These are phyloP conservation scores for Lycium ferocissimum DNA, from an alignment of 257 asterid species.

Conservation along the genomic window DNA sequence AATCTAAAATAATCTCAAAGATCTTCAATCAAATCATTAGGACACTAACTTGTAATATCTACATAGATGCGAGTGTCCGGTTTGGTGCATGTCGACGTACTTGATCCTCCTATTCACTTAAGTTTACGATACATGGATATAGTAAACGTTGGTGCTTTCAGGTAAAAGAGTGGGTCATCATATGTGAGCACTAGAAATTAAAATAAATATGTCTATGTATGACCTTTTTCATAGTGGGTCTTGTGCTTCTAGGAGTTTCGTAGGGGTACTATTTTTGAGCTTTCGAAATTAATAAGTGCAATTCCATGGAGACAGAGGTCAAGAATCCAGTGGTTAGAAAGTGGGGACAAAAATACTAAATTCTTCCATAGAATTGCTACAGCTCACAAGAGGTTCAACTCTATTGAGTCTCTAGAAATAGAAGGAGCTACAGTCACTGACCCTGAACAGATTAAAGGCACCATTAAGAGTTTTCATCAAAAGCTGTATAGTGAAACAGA, in stretches of 20 bases:
- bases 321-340: not conserved
- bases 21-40: not conserved
- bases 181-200: not conserved
- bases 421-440: too few species aligned
- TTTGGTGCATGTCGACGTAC: slow-evolving; percentile 21
- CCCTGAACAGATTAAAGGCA: too few species aligned
- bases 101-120: slow-evolving; percentile 21
- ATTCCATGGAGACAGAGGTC: not conserved
- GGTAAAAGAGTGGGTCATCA: not conserved
- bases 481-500: too few species aligned
- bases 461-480: too few species aligned
- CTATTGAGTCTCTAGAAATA: too few species aligned
- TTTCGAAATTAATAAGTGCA: slow-evolving; percentile 5
- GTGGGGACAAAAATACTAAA: too few species aligned
- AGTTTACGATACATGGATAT: not conserved
- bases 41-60: not conserved
- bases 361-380: too few species aligned
- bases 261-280: not conserved
- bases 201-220: not conserved
- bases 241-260: slow-evolving; percentile 10
- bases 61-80: not conserved
- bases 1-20: slow-evolving; percentile 10
- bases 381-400: too few species aligned
- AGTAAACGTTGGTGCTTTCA: not conserved
- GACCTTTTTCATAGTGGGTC: not conserved